phyloP scores from a whole-genome alignment of 192 early-diverging fungal species.

The Coemansia sp. region DNA sequence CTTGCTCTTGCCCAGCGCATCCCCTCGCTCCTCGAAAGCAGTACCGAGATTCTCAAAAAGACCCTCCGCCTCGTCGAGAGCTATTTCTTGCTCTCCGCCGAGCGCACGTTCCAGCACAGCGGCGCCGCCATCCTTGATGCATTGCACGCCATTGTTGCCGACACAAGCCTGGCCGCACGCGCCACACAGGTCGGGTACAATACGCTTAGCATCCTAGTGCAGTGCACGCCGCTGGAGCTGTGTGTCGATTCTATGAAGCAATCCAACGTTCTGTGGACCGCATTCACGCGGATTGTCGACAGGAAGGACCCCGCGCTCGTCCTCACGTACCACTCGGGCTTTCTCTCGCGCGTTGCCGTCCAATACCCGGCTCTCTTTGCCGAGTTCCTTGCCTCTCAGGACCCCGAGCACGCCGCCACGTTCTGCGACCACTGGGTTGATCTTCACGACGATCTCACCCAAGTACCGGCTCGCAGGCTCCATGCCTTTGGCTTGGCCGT shows the following conservation, averaged over 20 bases:
- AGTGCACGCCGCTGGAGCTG: conserved; percentile 24
- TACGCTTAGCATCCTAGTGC: conserved; percentile 34
- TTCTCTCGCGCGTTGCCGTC: conserved; percentile 39
- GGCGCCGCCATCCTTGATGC: conserved; percentile 28
- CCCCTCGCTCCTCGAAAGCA: conserved; percentile 66
- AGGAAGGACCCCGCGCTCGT: conserved; percentile 25
- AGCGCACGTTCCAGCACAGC: conserved; percentile 10
- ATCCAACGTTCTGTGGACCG: conserved; percentile 33
- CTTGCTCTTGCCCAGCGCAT: conserved; percentile 62
- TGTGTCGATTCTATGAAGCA: conserved; percentile 10
- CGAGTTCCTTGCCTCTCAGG: conserved; percentile 41
- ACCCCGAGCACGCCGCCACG: conserved; percentile 3
- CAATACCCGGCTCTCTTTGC: conserved; percentile 33
- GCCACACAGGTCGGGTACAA: conserved; percentile 33
- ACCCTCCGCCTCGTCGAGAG: conserved; percentile 84
- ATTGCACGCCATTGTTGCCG: conserved; percentile 28
- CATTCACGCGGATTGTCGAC: conserved; percentile 41
- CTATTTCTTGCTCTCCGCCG: conserved; percentile 65
- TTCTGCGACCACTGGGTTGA: conserved; percentile 42
- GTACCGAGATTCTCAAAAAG: conserved; percentile 72
- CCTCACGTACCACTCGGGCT: conserved; percentile 29
- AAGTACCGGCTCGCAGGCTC: conserved; percentile 34
- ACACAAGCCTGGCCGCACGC: conserved; percentile 22
- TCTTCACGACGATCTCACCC: conserved; percentile 31
- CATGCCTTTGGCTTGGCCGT: conserved; percentile 30